Evolutionary conservation across 1,139 yeast species (phyloP), one percentile per base, ranked within the genome.

Genomic region (Hyphopichia pseudoburtonii): DNA sequence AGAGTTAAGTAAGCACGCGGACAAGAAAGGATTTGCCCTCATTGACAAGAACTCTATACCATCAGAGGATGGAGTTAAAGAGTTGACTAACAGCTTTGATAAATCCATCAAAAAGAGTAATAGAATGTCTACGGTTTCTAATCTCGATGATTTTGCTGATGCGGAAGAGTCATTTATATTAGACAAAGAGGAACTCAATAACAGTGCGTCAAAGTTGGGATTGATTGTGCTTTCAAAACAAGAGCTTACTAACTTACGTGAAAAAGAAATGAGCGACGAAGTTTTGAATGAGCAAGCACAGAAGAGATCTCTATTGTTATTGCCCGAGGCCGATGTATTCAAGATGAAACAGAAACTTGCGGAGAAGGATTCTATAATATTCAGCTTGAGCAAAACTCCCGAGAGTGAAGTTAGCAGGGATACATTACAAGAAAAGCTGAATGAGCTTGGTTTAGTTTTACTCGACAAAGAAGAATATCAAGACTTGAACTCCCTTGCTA

Each of bases 401-500:
- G 38, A 43, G 1, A 25, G 38, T 3, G 52, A 51, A 9, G 22
- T 57, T 8, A 48, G 56, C 5, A 59, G 56, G 42, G 65, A 62
- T 21, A 38, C 35, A 3, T 34, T 66, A 6, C 37, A 54, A 17
- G 59, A 55, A 19, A 57, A 51, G 30, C 78, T 81, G 44, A 58
- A 67, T 5, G 79, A 73, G 30, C 57, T 70, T 39, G 75, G 60
- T 18, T 45, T 66, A 45, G 54, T 64, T 7, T 39, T 56, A 8
- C 43, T 66, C 32, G 56, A 51, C 6, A 58, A 56, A 39, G 50
- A 51, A 3, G 70, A 66, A 40, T 66, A 63, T 40, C 60, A 61
- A 38, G 40, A 45, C 5, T 49, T 66, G 39, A 62, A n/a, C 37
- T 8, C 18, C 16, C 10, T 39, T 46, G 11, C 41, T 5, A 27